Base-by-base conservation (phyloP, 495 filamentous ascomycete genomes). In the Neurospora africana region DNA sequence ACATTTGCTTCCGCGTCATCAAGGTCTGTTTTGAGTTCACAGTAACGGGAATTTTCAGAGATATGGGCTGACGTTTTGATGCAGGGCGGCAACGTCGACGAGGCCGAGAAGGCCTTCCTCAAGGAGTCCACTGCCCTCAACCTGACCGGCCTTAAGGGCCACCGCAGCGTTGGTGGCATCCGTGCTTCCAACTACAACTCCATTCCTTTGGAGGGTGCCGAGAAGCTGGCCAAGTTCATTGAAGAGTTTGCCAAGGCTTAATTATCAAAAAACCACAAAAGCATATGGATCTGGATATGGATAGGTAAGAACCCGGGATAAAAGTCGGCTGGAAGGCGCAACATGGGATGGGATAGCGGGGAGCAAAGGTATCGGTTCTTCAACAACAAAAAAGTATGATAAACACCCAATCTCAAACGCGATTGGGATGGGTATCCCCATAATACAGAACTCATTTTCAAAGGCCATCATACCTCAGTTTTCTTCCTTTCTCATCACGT, bases 1-100 rank as follows among this genome's bases (percentile, higher is more conserved):
- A 98, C 80, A 89, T 97, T 67, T 97, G 93, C 84, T 95, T 95
- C 84, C 85, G 93, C 27, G 87, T 95, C 5, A 85, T 72, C 71
- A 83, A 83, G 78, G 84, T n/a, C n/a, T 85, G 70, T 70, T 79
- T 69, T 15, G 3, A 36, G 37, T 36, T 69, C 7, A 0, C 13
- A 8, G 13, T 30, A 4, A 1, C 30, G 43, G 15, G n/a, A n/a
- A 27, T 21, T 1, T 44, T 7, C 36, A 27, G 8, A 2, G 37
- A 19, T 1, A 44, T 27, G 21, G 1, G 8, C 68, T 19, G 67
- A 72, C 23, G 17, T 23, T 0, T 10, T 11, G n/a, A n/a, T 13
- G 2, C 30, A 87, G 78, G 85, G 87, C 65, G 88, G 86, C 43
- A 84, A 90, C 76, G 85, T 86, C 9, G 87, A 87, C 30, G 85